phyloP scores from a whole-genome alignment of 345 rosid genomes.

The Bruguiera gymnorhiza region DNA sequence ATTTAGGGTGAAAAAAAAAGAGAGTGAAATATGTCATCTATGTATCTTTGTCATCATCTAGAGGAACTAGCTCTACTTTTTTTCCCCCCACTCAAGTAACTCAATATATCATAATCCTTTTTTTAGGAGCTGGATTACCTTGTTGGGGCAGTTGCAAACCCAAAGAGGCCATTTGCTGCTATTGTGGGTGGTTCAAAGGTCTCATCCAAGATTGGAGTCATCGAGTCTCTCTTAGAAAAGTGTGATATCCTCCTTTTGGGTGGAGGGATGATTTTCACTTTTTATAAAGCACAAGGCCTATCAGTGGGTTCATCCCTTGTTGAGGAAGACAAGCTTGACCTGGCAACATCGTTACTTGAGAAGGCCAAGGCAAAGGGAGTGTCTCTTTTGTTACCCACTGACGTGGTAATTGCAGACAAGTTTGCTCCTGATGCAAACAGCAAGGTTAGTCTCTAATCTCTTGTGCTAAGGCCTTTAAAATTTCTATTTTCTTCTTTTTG shows the following conservation, averaged over 20 bases:
- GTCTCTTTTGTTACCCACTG: constrained; percentile 73
- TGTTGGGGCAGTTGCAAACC: constrained; percentile 86
- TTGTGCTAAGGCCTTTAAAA: neutral
- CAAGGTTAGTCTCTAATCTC: constrained; percentile 48
- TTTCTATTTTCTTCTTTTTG: neutral
- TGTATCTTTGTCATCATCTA: neutral
- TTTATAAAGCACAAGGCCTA: constrained; percentile 93
- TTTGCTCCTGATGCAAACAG: constrained; percentile 89
- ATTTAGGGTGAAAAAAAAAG: no score
- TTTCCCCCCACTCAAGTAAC: neutral
- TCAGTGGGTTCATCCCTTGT: constrained; percentile 86
- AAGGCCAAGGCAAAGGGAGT: constrained; percentile 95
- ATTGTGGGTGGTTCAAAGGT: constrained; percentile 97
- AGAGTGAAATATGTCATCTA: no score
- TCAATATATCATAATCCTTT: constrained; percentile 6
- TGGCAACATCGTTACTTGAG: constrained; percentile 73
- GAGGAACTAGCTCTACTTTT: neutral
- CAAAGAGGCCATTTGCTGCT: constrained; percentile 94
- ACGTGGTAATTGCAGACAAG: constrained; percentile 86
- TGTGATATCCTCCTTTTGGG: constrained; percentile 81
- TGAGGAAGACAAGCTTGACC: constrained; percentile 88
- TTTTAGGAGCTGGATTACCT: constrained; percentile 90
- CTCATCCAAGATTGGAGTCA: constrained; percentile 87
- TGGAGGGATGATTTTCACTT: constrained; percentile 97
- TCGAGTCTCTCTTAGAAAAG: constrained; percentile 81